These are phyloP conservation scores for Selaginella moellendorffii DNA, from an alignment of 75 land plant genomes.

Conservation along the genomic window DNA sequence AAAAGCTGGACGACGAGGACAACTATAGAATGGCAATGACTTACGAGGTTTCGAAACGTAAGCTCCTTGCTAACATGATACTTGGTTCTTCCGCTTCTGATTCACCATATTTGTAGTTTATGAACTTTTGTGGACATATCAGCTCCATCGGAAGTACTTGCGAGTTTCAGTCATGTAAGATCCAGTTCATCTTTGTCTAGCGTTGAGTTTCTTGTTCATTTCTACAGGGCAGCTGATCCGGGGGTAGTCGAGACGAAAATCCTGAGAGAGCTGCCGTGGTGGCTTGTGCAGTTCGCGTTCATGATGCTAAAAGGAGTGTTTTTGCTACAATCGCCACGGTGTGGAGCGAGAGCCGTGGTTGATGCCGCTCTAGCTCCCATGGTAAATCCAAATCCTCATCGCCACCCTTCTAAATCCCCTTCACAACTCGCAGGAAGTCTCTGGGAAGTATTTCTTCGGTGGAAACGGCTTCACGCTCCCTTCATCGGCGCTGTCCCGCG, in stretches of 20 bases:
- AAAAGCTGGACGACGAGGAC: neutral
- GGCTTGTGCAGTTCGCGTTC: constrained; percentile 30
- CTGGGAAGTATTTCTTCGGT: constrained; percentile 67
- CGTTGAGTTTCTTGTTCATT: neutral
- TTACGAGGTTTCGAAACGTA: constrained; percentile 70
- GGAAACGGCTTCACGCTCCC: constrained; percentile 41
- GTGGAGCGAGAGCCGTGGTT: constrained; percentile 39
- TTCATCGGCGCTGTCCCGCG: constrained; percentile 38
- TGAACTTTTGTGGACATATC: constrained; percentile 60
- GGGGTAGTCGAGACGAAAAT: constrained; percentile 62
- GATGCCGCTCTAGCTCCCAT: constrained; percentile 75
- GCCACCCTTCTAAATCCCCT: neutral
- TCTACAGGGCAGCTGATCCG: constrained; percentile 62
- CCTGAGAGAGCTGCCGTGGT: constrained; percentile 54
- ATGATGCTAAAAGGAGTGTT: constrained; percentile 25
- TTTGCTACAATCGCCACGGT: constrained; percentile 46
- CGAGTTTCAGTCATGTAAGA: constrained; percentile 52
- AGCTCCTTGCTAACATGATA: constrained; percentile 10
- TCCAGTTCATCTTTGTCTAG: neutral
- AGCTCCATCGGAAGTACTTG: constrained; percentile 38
- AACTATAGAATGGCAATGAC: constrained; percentile 42
- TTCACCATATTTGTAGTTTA: constrained; percentile 40
- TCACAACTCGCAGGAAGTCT: constrained; percentile 32
- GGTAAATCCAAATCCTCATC: constrained; percentile 27
- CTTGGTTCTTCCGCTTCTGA: neutral